These are phyloP conservation scores for Chlorella sp. DNA, from an alignment of 139 green algal genomes.

Conservation along the genomic window DNA sequence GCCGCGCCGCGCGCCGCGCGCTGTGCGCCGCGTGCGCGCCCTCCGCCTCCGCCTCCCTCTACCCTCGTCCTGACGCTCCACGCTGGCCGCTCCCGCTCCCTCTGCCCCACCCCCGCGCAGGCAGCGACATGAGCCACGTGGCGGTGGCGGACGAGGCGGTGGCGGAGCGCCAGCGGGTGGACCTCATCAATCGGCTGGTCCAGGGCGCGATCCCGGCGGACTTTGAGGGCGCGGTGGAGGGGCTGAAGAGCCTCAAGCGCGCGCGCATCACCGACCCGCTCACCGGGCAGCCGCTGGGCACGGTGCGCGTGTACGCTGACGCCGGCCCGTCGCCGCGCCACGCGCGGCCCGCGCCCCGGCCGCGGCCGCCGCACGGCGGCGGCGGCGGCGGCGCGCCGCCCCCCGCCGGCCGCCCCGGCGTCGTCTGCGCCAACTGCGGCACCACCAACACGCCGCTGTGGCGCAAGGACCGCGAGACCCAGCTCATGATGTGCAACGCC, in stretches of 20 bases:
- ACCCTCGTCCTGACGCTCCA: background rate
- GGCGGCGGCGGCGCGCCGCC: background rate
- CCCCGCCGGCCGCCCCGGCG: background rate
- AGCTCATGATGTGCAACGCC: slow-evolving; percentile 72
- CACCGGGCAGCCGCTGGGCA: slow-evolving; percentile 31
- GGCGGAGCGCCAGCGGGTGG: slow-evolving; percentile 29
- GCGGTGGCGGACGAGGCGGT: slow-evolving; percentile 21
- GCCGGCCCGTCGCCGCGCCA: background rate
- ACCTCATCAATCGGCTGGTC: slow-evolving; percentile 38
- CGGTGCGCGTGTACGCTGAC: slow-evolving; percentile 47
- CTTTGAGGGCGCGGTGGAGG: slow-evolving; percentile 42
- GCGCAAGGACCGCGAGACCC: slow-evolving; percentile 63
- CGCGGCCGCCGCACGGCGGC: background rate
- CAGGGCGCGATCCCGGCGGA: slow-evolving; percentile 18
- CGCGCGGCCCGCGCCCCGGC: background rate
- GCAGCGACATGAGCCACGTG: slow-evolving; percentile 26
- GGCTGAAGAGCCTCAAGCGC: slow-evolving; percentile 38
- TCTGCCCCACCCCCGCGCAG: slow-evolving; percentile 3
- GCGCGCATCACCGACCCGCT: slow-evolving; percentile 29
- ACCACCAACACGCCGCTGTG: slow-evolving; percentile 73
- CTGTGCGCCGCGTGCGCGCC: no score
- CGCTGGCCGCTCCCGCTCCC: background rate
- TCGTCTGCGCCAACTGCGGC: slow-evolving; percentile 74
- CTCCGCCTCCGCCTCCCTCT: no score
- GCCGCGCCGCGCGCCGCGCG: no score